A percentile compares a stretch with the other conserved stretches of the same genome.
Evolutionary conservation across 2,329 filamentous ascomycete genomes (phyloP).

Genomic region (Didymella segeticola): DNA sequence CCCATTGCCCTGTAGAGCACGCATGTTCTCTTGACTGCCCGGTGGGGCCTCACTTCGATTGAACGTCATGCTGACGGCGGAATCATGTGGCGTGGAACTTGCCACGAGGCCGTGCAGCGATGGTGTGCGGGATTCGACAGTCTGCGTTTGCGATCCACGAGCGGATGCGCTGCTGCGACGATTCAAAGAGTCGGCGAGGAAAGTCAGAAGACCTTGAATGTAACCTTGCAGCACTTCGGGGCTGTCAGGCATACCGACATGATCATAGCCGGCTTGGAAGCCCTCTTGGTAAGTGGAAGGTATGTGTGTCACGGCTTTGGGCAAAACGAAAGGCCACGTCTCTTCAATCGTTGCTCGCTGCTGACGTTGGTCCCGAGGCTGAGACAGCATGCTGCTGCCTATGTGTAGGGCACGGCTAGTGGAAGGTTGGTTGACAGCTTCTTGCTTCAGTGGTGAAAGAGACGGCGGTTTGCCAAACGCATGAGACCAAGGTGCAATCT

Average conservation of each 20-base stretch:
- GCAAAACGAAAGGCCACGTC: conserved; percentile 30
- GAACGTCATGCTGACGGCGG: conserved; percentile 38
- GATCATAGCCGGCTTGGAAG: conserved; percentile 47
- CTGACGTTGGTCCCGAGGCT: conserved; percentile 19
- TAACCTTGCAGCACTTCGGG: conserved; percentile 45
- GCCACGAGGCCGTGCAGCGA: conserved; percentile 39
- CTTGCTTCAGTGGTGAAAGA: conserved; percentile 25
- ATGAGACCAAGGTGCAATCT: conserved; percentile 42
- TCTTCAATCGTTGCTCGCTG: conserved; percentile 30
- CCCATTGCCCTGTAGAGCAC: conserved; percentile 20
- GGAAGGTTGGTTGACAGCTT: conserved; percentile 10
- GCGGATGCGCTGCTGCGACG: conserved; percentile 17
- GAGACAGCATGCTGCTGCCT: conserved; percentile 8
- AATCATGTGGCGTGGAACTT: conserved; percentile 36
- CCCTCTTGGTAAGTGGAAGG: conserved; percentile 48
- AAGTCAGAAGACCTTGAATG: conserved; percentile 40
- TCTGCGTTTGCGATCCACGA: conserved; percentile 16
- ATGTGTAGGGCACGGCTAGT: conserved; percentile 14
- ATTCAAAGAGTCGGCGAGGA: conserved; percentile 37
- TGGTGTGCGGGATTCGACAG: conserved; percentile 24
- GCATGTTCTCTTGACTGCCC: conserved; percentile 37
- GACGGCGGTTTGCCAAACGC: conserved; percentile 36
- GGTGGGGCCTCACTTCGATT: conserved; percentile 18
- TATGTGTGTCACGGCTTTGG: conserved; percentile 29
- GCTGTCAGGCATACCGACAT: conserved; percentile 41